Evolutionary conservation across 768 basidiomycete species (phyloP).

Genomic region (Phaffia australis): DNA sequence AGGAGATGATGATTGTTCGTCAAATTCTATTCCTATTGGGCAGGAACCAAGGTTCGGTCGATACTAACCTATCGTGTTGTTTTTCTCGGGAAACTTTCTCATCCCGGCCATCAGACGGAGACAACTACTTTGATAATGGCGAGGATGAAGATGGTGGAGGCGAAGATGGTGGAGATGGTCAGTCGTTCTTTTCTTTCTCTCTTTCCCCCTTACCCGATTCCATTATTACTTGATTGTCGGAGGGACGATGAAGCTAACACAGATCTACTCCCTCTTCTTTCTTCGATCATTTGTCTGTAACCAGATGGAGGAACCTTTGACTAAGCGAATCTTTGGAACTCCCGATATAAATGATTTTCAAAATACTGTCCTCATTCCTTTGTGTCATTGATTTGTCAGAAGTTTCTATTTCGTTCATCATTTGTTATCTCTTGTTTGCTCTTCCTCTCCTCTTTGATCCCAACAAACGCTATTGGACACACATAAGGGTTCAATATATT

Average conservation of each 20-base stretch:
- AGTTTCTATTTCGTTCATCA: background rate
- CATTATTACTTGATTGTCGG: background rate
- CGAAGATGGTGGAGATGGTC: constrained; percentile 19
- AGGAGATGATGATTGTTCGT: constrained; percentile 26
- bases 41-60: background rate
- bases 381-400: background rate
- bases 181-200: background rate
- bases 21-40: background rate
- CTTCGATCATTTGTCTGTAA: background rate
- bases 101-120: constrained; percentile 7
- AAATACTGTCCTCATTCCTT: background rate
- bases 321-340: background rate
- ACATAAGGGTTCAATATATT: too few species aligned
- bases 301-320: constrained; percentile 23
- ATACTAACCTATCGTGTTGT: background rate
- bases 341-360: too few species aligned
- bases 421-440: background rate
- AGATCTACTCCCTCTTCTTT: background rate
- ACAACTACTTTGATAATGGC: constrained; percentile 25
- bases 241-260: background rate
- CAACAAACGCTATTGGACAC: background rate
- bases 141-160: constrained; percentile 23
- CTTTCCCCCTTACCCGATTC: background rate
- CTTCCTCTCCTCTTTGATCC: background rate
- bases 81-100: background rate